Evolutionary conservation across 2,329 filamentous ascomycete genomes (phyloP).

Genomic region (Blastomyces gilchristii): DNA sequence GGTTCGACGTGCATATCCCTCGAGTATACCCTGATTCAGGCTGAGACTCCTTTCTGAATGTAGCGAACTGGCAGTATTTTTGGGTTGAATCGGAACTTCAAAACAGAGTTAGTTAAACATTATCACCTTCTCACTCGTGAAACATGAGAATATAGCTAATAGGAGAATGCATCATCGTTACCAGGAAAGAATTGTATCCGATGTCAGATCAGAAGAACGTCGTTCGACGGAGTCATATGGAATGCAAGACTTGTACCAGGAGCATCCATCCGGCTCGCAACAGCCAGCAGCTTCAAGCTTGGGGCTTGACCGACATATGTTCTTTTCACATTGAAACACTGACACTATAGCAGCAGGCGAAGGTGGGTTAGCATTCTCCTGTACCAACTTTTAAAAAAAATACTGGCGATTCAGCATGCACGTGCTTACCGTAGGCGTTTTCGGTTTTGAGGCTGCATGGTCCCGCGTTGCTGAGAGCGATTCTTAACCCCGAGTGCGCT

Average conservation of each 20-base stretch:
- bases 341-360: not conserved
- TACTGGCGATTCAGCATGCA: not conserved
- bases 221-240: not conserved
- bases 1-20: not conserved
- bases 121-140: not conserved
- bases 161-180: not conserved
- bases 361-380: not conserved
- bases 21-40: not conserved
- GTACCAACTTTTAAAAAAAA: not conserved
- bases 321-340: not conserved
- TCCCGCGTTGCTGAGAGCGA: not conserved
- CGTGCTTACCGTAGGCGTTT: not conserved
- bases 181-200: not conserved
- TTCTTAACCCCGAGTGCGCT: not conserved
- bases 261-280: constrained; percentile 1
- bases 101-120: not conserved
- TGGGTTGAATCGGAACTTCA: not conserved
- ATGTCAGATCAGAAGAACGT: not conserved
- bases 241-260: not conserved
- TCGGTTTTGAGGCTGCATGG: not conserved
- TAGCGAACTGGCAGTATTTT: not conserved
- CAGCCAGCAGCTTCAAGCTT: not conserved
- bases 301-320: not conserved
- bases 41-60: not conserved
- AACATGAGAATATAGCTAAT: too few species aligned